A percentile compares a stretch with the other conserved stretches of the same genome.
Evolutionary conservation across 192 early-diverging fungal species (phyloP).

Genomic region (Coemansia sp.): DNA sequence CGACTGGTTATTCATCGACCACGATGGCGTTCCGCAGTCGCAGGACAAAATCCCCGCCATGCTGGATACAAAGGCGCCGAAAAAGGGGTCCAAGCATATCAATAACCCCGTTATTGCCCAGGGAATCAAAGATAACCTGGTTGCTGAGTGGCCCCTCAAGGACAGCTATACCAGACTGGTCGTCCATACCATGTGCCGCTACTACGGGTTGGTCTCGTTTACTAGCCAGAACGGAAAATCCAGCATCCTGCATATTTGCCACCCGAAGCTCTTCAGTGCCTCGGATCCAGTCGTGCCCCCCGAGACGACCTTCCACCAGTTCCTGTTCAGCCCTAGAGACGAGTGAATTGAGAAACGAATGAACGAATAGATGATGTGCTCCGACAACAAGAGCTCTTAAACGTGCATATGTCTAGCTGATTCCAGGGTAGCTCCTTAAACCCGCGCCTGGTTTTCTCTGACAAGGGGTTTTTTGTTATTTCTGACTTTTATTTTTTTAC

Average conservation of each 20-base stretch:
- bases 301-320: constrained; percentile 24
- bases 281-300: constrained; percentile 13
- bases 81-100: background rate
- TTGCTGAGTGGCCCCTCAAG: constrained; percentile 36
- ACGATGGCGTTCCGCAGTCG: constrained; percentile 14
- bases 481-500: background rate
- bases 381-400: background rate
- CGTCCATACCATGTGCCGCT: constrained; percentile 50
- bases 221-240: constrained; percentile 29
- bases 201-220: constrained; percentile 49
- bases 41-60: background rate
- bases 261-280: constrained; percentile 38
- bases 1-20: constrained; percentile 43
- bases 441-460: background rate
- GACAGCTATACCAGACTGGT: constrained; percentile 48
- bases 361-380: no score
- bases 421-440: background rate
- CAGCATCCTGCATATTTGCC: constrained; percentile 39
- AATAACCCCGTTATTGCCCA: constrained; percentile 25
- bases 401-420: background rate
- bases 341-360: background rate
- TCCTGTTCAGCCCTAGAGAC: constrained; percentile 19
- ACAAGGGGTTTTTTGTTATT: background rate
- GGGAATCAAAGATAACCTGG: constrained; percentile 33
- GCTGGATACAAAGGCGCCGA: background rate